Evolutionary conservation across 768 basidiomycete genomes (phyloP).

Genomic region (Artomyces pyxidatus): DNA sequence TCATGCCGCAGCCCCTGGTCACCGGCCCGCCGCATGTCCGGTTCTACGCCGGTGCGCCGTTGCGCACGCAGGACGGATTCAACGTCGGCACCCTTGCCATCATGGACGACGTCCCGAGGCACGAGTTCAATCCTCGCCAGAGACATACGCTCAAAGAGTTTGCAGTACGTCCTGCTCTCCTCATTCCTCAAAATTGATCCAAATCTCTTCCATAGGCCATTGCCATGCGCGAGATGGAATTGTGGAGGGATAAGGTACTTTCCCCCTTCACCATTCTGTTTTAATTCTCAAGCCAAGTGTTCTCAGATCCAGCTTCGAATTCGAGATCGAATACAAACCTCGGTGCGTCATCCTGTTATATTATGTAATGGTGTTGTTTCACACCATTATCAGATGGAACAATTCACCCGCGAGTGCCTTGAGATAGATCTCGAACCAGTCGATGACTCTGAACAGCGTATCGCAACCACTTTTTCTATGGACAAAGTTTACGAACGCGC

Average conservation of each 20-base stretch:
- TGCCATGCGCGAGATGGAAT: constrained; percentile 90
- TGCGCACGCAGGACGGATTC: constrained; percentile 83
- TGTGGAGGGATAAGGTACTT: constrained; percentile 86
- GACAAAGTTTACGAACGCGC: constrained; percentile 88
- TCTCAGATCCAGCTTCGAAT: constrained; percentile 79
- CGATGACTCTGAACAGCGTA: constrained; percentile 29
- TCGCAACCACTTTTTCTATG: constrained; percentile 43
- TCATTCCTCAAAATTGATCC: neutral
- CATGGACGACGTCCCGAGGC: constrained; percentile 73
- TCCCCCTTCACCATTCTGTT: neutral
- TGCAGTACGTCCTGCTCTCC: constrained; percentile 36
- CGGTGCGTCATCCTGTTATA: constrained; percentile 37
- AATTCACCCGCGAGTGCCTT: constrained; percentile 89
- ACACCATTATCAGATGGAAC: constrained; percentile 63
- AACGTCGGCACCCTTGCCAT: constrained; percentile 88
- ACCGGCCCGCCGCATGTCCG: constrained; percentile 57
- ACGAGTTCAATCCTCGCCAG: constrained; percentile 83
- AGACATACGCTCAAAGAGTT: constrained; percentile 93
- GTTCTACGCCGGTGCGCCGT: constrained; percentile 89
- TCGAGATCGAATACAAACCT: constrained; percentile 85
- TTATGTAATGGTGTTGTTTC: neutral
- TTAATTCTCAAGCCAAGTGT: neutral
- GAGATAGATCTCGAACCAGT: constrained; percentile 69
- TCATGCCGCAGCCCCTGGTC: constrained; percentile 56
- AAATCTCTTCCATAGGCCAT: constrained; percentile 43